A percentile compares a stretch with the other conserved stretches of the same genome.
Evolutionary conservation across 352 stramenopile genomes (phyloP).

Genomic region (Elongisporangium anandrum): DNA sequence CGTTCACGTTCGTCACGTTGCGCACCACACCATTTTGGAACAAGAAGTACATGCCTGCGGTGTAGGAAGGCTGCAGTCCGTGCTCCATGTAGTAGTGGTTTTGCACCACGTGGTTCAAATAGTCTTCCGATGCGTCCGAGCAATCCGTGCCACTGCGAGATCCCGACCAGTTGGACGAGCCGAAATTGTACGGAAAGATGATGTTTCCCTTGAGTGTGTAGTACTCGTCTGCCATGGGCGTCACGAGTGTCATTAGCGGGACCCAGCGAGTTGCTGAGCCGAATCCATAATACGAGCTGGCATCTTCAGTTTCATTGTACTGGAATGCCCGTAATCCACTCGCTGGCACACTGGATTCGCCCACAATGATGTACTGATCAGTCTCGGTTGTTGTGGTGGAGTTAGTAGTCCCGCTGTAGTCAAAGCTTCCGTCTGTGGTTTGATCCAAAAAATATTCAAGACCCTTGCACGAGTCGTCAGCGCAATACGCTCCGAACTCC

Average conservation of each 20-base stretch:
- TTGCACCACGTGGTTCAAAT: slow-evolving; percentile 23
- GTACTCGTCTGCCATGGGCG: slow-evolving; percentile 12
- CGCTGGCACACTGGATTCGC: slow-evolving; percentile 25
- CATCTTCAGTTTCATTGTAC: neutral
- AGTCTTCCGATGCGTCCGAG: slow-evolving; percentile 32
- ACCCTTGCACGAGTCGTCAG: slow-evolving; percentile 17
- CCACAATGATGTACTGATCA: slow-evolving; percentile 16
- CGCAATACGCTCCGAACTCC: slow-evolving; percentile 33
- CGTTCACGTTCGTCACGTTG: slow-evolving; percentile 1
- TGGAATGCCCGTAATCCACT: slow-evolving; percentile 23
- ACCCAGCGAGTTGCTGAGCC: slow-evolving; percentile 32
- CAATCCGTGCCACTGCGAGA: slow-evolving; percentile 22
- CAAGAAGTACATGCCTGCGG: slow-evolving; percentile 40
- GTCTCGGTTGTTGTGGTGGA: neutral
- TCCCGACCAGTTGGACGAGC: slow-evolving; percentile 9
- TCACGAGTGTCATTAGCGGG: slow-evolving; percentile 30
- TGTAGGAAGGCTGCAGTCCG: slow-evolving; percentile 47
- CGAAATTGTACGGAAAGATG: slow-evolving; percentile 25
- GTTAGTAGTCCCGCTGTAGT: slow-evolving; percentile 8
- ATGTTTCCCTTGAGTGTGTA: slow-evolving; percentile 21
- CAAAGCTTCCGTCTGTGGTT: slow-evolving; percentile 5
- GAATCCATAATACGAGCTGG: neutral
- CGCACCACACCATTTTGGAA: slow-evolving; percentile 46
- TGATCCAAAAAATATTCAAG: slow-evolving; percentile 27
- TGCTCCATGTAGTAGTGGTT: slow-evolving; percentile 43